Conservation (phyloP, 129 eudicot species). For the Apium graveolens region DNA sequence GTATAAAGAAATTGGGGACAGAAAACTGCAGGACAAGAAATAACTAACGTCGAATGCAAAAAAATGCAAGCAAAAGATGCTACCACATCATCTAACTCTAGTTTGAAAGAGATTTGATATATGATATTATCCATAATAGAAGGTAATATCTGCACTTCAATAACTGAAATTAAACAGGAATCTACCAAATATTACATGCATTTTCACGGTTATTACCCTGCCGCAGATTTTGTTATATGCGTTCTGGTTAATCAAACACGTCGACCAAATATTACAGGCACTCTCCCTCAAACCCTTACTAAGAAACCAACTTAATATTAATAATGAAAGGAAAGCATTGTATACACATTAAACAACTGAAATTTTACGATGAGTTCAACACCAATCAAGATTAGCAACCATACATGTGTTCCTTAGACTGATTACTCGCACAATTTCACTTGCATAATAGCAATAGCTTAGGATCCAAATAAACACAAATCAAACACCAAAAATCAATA, state of each 20-base stretch:
- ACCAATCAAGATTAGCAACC: slow-evolving; percentile 16
- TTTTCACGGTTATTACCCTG: background rate
- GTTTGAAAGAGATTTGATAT: background rate
- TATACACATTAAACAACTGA: background rate
- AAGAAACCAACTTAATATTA: too few species aligned
- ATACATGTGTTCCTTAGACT: slow-evolving; percentile 20
- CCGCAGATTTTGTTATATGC: background rate
- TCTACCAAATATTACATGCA: background rate
- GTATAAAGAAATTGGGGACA: slow-evolving; percentile 8
- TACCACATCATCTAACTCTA: background rate
- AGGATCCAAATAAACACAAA: background rate
- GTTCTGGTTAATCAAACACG: background rate
- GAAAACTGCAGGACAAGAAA: slow-evolving; percentile 18
- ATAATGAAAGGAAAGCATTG: too few species aligned
- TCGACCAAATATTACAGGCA: background rate
- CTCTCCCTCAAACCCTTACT: background rate
- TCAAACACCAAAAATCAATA: background rate
- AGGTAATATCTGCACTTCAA: background rate
- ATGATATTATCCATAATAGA: background rate
- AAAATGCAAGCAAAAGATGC: background rate
- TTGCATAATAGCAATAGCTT: background rate
- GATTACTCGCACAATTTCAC: background rate
- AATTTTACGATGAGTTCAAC: background rate
- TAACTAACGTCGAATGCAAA: slow-evolving; percentile 6
- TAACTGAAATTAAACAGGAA: background rate